Base-by-base conservation (phyloP, 257 asterid genomes). In the Paulownia fortunei region DNA sequence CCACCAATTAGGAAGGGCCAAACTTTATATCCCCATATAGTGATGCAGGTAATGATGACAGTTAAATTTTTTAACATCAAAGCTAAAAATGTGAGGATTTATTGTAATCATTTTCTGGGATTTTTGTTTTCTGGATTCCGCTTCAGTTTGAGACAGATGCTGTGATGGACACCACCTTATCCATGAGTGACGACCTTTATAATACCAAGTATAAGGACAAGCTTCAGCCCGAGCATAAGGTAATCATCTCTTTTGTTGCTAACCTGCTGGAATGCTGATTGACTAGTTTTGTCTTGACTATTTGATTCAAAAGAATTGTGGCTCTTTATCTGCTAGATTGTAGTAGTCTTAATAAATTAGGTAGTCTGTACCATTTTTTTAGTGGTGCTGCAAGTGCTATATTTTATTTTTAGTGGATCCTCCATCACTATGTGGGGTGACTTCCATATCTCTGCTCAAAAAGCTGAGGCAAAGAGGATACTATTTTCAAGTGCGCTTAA, bases 1-100 rank as follows among this genome's bases (percentile, higher is more conserved):
- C 98, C 98, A 54, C 98, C 98, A 18, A 94, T 94, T 77, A 86
- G 98, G 86, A 94, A 94, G 86, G 97, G 98, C 62, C 98, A 94
- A 84, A 92, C 97, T 39, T 78, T 94, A 81, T 94, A 94, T 76
- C 98, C 97, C 4, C 97, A 94, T 86, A 94, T 94, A 46, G 97
- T 94, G 56, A 78, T 94, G 89, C 97, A 94, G 98, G 97, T 94
- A 85, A 37, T 54, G 52, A 72, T 78, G 62, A 82, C 67, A 47
- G 39, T 61, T 27, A 39, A 60, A 6, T 7, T 26, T 47, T 55
- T 71, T 12, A 16, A 47, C 30, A 51, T 32, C 6, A 2, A 26
- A 19, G 16, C 52, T 42, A 34, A 21, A 68, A 65, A 8, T 42
- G 63, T 66, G 13, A 76, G 41, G 60, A 65, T 66, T 81, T 34